Conservation (phyloP, 1,284 basidiomycete species). For the Prillingera fragicola region DNA sequence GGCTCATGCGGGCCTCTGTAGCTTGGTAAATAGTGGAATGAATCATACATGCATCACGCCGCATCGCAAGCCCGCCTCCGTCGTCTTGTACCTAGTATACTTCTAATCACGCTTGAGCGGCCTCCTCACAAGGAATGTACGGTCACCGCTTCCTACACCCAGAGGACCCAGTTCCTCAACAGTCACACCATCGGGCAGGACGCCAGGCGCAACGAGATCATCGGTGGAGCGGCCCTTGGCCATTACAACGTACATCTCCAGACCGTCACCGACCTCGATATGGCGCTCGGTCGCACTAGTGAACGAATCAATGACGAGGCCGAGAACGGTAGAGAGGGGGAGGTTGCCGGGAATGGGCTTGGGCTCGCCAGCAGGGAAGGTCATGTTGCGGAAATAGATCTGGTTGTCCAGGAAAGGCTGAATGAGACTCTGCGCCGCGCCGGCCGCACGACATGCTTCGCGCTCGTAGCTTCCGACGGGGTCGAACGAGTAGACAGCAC, state of each 20-base stretch:
- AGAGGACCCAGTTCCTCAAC: constrained; percentile 42
- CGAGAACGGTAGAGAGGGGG: constrained; percentile 69
- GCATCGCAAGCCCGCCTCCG: background rate
- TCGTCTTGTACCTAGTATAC: background rate
- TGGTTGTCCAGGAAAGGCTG: constrained; percentile 97
- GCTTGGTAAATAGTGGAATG: constrained; percentile 7
- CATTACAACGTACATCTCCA: constrained; percentile 83
- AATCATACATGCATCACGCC: background rate
- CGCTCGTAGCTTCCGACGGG: constrained; percentile 93
- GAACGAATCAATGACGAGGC: constrained; percentile 74
- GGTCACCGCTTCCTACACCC: constrained; percentile 37
- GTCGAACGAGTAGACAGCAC: constrained; percentile 94
- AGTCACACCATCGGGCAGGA: constrained; percentile 54
- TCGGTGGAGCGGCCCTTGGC: constrained; percentile 61
- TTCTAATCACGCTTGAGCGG: constrained; percentile 47
- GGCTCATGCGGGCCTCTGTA: constrained; percentile 26
- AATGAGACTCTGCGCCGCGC: constrained; percentile 80
- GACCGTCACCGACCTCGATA: constrained; percentile 92
- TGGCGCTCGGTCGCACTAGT: constrained; percentile 91
- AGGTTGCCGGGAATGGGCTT: constrained; percentile 71
- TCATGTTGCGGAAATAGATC: constrained; percentile 96
- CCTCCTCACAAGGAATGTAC: constrained; percentile 42
- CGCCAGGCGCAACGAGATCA: constrained; percentile 58
- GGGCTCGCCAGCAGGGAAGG: constrained; percentile 41
- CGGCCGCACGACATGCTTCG: constrained; percentile 87